Base-by-base conservation (phyloP, 441 rosid species). In the Sinapis alba region DNA sequence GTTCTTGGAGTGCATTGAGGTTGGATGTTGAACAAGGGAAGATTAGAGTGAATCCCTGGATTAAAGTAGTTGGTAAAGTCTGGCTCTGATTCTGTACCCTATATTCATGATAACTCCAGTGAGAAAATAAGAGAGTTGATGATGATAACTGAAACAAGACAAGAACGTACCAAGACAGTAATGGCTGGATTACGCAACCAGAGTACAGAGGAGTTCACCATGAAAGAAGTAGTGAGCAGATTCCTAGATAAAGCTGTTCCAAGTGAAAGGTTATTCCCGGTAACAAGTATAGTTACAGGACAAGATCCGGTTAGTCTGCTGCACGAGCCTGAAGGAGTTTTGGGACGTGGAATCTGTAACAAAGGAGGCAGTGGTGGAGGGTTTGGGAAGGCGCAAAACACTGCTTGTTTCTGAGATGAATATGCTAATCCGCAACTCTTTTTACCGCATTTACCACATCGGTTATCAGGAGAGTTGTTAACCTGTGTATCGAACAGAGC, bases 331-430 rank as follows among this genome's bases (percentile, higher is more conserved):
- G 95, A 90, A 47, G 94, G 92, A 72, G 78, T 80, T 57, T 86
- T 68, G 20, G 90, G 86, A 68, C 71, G 84, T 5, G 98, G 99
- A 51, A 91, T 77, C 57, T 86, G 97, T 54, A 96, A 78, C 56
- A 96, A 24, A 4, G 97, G 90, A 62, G 96, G 94, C 90, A 97
- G 84, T 41, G 71, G 71, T 6, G 85, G 88, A 57, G 99, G 97
- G 18, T 34, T 80, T 9, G 76, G 82, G 74, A 87, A 79, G 8
- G 92, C 68, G 80, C 99, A 90, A 63, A 68, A 74, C 20, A 19
- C 12, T 11, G 66, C 90, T 85, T 92, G 93, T 65, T 67, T 82
- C 27, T 18, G 3, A 60, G 75, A 57, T 2, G 98, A 94, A 81
- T 83, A 83, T 75, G 86, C 67, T 62, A 88, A 19, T 63, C 96